Evolutionary conservation across 2,329 filamentous ascomycete species (phyloP).

Genomic region (Phyllosticta capitalensis): DNA sequence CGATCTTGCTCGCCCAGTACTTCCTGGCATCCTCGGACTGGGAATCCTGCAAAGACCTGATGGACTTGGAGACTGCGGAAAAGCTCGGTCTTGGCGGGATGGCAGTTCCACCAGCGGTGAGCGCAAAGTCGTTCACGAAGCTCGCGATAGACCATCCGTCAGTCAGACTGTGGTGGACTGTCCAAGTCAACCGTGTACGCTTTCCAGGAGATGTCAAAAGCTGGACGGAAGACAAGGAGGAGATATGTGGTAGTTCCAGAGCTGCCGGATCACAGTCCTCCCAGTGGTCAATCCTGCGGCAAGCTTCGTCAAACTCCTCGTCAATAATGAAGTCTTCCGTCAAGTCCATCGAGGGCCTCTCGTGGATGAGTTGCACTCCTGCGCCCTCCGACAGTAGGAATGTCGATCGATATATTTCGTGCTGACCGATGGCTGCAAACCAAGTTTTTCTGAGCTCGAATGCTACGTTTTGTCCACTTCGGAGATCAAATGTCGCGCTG

Average conservation of each 20-base stretch:
- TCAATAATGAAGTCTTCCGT: background rate
- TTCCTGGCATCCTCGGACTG: background rate
- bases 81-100: background rate
- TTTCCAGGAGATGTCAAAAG: background rate
- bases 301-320: background rate
- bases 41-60: background rate
- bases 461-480: background rate
- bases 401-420: background rate
- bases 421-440: background rate
- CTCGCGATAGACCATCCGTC: slow-evolving; percentile 3
- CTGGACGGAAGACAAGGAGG: background rate
- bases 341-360: background rate
- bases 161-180: background rate
- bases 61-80: background rate
- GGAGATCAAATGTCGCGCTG: background rate
- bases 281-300: background rate
- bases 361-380: background rate
- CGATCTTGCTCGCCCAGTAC: slow-evolving; percentile 1
- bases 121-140: slow-evolving; percentile 3
- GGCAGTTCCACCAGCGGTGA: background rate
- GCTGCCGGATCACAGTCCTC: background rate
- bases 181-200: background rate
- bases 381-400: background rate
- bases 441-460: background rate
- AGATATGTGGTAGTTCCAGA: background rate